phyloP scores from a whole-genome alignment of 176 grass and related monocot genomes.

The Cenchrus fungigraminus region DNA sequence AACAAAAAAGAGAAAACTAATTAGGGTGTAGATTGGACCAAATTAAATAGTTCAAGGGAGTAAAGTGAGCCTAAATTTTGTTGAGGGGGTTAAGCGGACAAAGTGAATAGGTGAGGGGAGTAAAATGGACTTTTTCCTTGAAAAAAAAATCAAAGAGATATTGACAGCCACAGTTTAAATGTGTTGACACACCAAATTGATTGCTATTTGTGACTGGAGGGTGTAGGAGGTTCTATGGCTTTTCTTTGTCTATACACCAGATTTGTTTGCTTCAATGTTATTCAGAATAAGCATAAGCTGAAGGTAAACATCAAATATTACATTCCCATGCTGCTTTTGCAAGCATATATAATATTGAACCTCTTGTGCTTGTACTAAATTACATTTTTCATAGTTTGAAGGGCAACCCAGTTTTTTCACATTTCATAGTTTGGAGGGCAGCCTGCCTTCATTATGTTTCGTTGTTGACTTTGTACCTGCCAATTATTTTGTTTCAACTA shows the following conservation, averaged over 20 bases:
- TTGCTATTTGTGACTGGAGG: not conserved
- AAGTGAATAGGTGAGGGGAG: too few relatives aligned
- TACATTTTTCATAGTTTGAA: not conserved
- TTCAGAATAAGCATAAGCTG: not conserved
- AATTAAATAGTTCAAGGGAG: too few relatives aligned
- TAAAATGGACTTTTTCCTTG: not conserved
- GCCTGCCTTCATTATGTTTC: not conserved
- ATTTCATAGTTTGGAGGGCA: not conserved
- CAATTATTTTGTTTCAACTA: not conserved
- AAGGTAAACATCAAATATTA: not conserved
- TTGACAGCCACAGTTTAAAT: not conserved
- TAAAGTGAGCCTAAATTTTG: too few relatives aligned
- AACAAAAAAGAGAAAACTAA: too few relatives aligned
- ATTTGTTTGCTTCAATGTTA: not conserved
- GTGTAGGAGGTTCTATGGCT: not conserved
- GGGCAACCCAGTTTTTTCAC: too few relatives aligned
- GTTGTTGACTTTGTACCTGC: not conserved
- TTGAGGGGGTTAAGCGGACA: too few relatives aligned
- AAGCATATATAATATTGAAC: not conserved
- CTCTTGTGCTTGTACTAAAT: not conserved
- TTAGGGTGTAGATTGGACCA: too few relatives aligned
- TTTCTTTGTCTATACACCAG: not conserved
- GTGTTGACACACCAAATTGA: not conserved
- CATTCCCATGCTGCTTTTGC: not conserved
- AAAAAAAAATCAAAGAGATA: not conserved